Evolutionary conservation across 2,329 filamentous ascomycete species (phyloP), one percentile per base, ranked within the genome.

Genomic region (Apiospora phragmitis): DNA sequence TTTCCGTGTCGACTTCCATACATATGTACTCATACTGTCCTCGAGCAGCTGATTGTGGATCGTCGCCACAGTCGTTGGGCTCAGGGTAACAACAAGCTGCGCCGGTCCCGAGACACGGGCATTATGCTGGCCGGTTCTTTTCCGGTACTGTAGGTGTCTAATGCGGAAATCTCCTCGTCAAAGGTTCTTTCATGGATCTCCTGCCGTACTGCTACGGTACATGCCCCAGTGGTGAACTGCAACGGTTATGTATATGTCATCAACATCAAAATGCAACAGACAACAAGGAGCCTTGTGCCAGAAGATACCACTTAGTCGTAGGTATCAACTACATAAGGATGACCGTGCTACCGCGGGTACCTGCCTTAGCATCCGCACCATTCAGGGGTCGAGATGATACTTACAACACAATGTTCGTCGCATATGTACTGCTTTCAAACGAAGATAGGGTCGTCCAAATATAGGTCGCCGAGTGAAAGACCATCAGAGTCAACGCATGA

Each of bases 101-200:
- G 32, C 55, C 32, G 29, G 4, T 35, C 55, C 55, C 32, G 21
- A 38, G 55, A 62, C 55, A 38, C 55, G 29, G 55, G 24, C 55
- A 38, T 62, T 38, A 62, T 9, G 21, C 18, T 21, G 55, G 32
- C 21, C 8, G 32, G 55, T 18, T 62, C 32, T 62, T n/a, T 2
- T 62, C 18, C 32, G 55, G 32, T 35, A 38, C 32, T 32, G 32
- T 35, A 38, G 32, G 18, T 38, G 32, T 62, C 55, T 62, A 62
- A 62, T 62, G 55, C 55, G 55, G 55, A 32, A 62, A 62, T 8
- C 55, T 62, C 55, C 32, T 62, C 55, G 55, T 62, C 55, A 35
- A 62, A 38, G 32, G 29, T 38, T n/a, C 32, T 38, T 62, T 38
- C 32, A 35, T 62, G 55, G 55, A 62, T 38, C 32, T 32, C 29